phyloP scores from a whole-genome alignment of 805 yeast species.

The Hanseniaspora clermontiae region DNA sequence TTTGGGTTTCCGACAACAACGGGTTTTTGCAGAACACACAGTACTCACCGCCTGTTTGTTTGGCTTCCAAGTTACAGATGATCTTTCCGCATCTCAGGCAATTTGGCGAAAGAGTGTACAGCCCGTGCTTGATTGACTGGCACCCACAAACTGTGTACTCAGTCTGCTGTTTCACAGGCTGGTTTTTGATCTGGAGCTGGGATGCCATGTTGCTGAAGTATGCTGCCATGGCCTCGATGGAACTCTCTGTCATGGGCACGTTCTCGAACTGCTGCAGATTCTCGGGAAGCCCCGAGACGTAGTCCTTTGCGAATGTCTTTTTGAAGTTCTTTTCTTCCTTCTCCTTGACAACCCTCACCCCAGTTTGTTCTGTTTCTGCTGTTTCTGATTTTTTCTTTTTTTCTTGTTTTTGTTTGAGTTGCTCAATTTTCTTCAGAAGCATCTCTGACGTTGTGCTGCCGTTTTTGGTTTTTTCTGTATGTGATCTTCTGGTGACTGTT shows the following conservation, averaged over 20 bases:
- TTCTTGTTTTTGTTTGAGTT: not conserved
- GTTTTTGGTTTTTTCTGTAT: not conserved
- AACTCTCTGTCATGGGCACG: constrained; percentile 3
- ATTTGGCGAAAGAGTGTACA: constrained; percentile 83
- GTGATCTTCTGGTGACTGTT: not conserved
- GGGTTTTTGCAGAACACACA: constrained; percentile 72
- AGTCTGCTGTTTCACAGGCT: constrained; percentile 10
- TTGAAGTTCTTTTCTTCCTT: constrained; percentile 6
- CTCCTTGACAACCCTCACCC: not conserved
- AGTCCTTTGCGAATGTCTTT: not conserved
- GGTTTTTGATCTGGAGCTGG: not conserved
- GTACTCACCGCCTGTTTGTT: constrained; percentile 45
- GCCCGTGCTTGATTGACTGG: constrained; percentile 77
- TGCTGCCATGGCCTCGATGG: constrained; percentile 10
- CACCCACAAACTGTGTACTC: constrained; percentile 47
- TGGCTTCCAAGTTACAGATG: constrained; percentile 77
- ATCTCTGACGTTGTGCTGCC: constrained; percentile 5
- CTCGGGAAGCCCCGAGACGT: not conserved
- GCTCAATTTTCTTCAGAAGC: not conserved
- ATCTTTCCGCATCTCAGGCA: constrained; percentile 91
- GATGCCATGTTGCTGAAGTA: not conserved
- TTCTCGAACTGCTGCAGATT: constrained; percentile 2
- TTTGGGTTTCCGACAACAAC: constrained; percentile 50
- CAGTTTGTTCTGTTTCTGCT: not conserved
- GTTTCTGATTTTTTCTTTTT: not conserved